Conservation (phyloP, 768 basidiomycete genomes). For the Phallus indusiatus region DNA sequence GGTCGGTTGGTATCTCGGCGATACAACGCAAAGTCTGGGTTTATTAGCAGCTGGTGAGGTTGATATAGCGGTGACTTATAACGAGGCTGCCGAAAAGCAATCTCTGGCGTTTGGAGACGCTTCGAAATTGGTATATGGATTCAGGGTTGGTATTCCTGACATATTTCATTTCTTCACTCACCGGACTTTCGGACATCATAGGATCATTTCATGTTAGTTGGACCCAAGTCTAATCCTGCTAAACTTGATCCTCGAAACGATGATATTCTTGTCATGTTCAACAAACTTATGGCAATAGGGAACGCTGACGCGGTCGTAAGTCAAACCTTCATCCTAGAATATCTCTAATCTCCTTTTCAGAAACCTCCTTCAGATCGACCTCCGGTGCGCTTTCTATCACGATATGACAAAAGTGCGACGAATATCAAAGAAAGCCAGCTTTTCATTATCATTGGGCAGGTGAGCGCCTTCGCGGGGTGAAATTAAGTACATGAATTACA, state of each 20-base stretch:
- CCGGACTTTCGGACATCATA: too few species aligned
- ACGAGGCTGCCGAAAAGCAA: slow-evolving; percentile 38
- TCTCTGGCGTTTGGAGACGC: slow-evolving; percentile 24
- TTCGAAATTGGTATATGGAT: slow-evolving; percentile 30
- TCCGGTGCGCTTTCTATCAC: slow-evolving; percentile 41
- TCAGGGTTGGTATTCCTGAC: slow-evolving; percentile 28
- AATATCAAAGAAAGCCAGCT: slow-evolving; percentile 47
- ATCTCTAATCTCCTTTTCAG: not conserved
- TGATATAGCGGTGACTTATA: slow-evolving; percentile 45
- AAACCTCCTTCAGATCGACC: slow-evolving; percentile 8
- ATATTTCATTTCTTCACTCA: not conserved
- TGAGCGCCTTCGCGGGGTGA: slow-evolving; percentile 4
- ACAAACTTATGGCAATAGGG: slow-evolving; percentile 35
- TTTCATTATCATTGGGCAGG: slow-evolving; percentile 43
- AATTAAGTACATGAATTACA: too few species aligned
- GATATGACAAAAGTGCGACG: slow-evolving; percentile 50
- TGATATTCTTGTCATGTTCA: slow-evolving; percentile 34
- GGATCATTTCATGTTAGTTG: slow-evolving; percentile 46
- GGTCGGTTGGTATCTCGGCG: slow-evolving; percentile 50
- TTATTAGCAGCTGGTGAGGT: slow-evolving; percentile 32
- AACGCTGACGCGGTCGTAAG: slow-evolving; percentile 33
- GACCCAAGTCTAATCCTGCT: slow-evolving; percentile 39
- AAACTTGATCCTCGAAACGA: slow-evolving; percentile 22
- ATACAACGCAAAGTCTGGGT: slow-evolving; percentile 42
- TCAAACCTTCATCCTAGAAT: slow-evolving; percentile 4